phyloP scores from a whole-genome alignment of 495 filamentous ascomycete genomes.

The Talaromyces trachyspermus region DNA sequence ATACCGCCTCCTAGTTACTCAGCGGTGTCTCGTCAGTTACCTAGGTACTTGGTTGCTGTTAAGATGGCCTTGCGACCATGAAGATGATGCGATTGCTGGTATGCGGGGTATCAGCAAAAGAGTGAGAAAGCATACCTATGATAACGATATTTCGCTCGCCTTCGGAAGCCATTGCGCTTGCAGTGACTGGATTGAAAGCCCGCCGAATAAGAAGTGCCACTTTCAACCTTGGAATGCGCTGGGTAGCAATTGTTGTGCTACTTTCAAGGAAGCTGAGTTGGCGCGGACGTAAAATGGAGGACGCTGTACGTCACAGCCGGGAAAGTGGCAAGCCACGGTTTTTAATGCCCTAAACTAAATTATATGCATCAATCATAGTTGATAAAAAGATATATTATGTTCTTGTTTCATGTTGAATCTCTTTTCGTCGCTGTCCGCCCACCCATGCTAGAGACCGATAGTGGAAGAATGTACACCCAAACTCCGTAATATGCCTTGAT shows the following conservation, averaged over 20 bases:
- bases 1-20: constrained; percentile 79
- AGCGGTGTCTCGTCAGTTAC: no score
- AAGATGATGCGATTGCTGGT: no score
- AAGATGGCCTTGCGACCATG: no score
- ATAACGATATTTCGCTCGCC: constrained; percentile 60
- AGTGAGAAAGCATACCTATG: constrained; percentile 46
- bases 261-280: background rate
- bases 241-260: background rate
- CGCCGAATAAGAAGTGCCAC: background rate
- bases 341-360: no score
- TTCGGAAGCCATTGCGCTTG: constrained; percentile 27
- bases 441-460: background rate
- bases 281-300: no score
- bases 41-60: no score
- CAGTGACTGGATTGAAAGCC: background rate
- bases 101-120: constrained; percentile 24
- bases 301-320: constrained; percentile 5
- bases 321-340: background rate
- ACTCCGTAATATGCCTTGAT: constrained; percentile 5
- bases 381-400: background rate
- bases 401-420: background rate
- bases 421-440: background rate
- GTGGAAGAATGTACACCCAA: background rate
- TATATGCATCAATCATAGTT: background rate
- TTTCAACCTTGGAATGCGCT: background rate